Percentiles rank a stretch among this genome's conserved stretches.
phyloP scores from a whole-genome alignment of 257 asterid genomes.

The Jacaranda mimosifolia region DNA sequence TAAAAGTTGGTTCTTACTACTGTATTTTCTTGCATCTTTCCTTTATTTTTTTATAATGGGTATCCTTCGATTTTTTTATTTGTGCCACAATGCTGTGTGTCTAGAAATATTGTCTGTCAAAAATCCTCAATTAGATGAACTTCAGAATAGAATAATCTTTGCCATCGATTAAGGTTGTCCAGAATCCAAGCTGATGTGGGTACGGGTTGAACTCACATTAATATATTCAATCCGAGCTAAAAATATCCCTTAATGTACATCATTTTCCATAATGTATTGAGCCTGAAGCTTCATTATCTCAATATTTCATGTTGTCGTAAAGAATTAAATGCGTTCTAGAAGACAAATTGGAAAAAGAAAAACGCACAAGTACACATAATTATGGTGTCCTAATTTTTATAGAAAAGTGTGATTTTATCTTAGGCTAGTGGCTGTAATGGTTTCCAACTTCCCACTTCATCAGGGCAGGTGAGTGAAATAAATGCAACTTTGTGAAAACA shows the following conservation, averaged over 20 bases:
- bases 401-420: not conserved
- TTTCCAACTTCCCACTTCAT: not conserved
- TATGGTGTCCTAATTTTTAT: not conserved
- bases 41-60: not conserved
- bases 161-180: too few species aligned
- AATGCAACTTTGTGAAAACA: not conserved
- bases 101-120: not conserved
- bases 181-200: too few species aligned
- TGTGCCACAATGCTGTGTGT: not conserved
- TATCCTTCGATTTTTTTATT: not conserved
- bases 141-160: not conserved
- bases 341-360: not conserved
- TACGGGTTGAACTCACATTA: too few species aligned
- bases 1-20: not conserved
- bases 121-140: not conserved
- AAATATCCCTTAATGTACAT: not conserved
- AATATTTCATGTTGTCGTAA: not conserved
- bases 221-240: too few species aligned
- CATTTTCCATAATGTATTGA: not conserved
- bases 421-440: not conserved
- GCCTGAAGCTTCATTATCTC: not conserved
- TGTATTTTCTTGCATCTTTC: not conserved
- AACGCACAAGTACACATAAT: not conserved
- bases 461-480: constrained; percentile 31
- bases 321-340: not conserved